phyloP scores from a whole-genome alignment of 2,329 filamentous ascomycete genomes.

The Paraphaeosphaeria sporulosa region DNA sequence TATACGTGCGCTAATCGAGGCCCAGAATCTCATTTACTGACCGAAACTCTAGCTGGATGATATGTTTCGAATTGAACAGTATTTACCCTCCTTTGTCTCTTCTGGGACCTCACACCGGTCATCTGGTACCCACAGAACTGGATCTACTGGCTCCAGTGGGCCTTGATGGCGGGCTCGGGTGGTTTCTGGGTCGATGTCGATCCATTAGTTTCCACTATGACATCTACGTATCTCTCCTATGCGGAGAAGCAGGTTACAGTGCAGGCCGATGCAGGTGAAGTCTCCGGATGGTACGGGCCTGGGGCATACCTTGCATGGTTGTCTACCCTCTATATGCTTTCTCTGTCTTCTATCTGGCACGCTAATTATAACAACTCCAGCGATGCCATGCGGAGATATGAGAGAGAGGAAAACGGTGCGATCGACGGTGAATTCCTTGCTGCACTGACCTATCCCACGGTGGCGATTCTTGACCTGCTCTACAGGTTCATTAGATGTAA shows the following conservation, averaged over 20 bases:
- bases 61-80: background rate
- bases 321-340: background rate
- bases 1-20: background rate
- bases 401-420: background rate
- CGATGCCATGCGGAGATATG: background rate
- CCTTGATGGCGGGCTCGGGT: background rate
- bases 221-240: background rate
- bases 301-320: constrained; percentile 5
- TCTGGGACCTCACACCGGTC: background rate
- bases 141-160: background rate
- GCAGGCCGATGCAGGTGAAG: background rate
- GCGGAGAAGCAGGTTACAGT: background rate
- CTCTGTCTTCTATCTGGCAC: background rate
- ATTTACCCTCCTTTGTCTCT: background rate
- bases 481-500: constrained; percentile 1
- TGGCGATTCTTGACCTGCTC: background rate
- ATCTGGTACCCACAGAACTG: background rate
- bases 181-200: background rate
- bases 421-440: background rate
- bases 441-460: background rate
- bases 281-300: constrained; percentile 2
- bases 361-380: background rate
- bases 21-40: background rate
- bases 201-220: background rate
- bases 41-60: background rate